Conservation (phyloP, 108 stramenopile species). For the Schizochytrium sp. region DNA sequence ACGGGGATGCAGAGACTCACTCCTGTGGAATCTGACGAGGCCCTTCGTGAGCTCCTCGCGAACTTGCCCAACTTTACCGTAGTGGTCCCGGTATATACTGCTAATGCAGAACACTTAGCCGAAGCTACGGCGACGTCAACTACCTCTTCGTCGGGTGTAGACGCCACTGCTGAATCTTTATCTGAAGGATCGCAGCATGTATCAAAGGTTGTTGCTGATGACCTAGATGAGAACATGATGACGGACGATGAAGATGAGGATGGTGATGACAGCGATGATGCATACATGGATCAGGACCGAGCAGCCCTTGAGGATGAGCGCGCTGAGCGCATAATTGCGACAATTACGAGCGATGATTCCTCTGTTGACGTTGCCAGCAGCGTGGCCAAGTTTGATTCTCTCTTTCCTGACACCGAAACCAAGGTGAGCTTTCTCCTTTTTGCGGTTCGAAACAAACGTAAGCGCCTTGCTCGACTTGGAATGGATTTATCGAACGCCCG, state of each 20-base stretch:
- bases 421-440: constrained; percentile 42
- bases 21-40: not conserved
- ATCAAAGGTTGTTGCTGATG: constrained; percentile 4
- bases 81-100: not conserved
- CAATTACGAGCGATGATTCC: not conserved
- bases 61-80: constrained; percentile 37
- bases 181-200: not conserved
- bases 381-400: not conserved
- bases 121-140: not conserved
- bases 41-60: not conserved
- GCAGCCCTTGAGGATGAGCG: not conserved
- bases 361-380: not conserved
- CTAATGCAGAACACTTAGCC: not conserved
- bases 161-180: not conserved
- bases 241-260: constrained; percentile 39
- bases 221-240: constrained; percentile 36
- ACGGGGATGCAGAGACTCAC: not conserved
- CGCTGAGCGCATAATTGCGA: constrained; percentile 2
- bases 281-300: not conserved
- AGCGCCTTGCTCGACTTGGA: not conserved
- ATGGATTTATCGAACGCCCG: not conserved
- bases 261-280: not conserved
- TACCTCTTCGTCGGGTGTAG: not conserved
- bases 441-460: not conserved
- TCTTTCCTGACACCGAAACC: not conserved